A percentile compares a stretch with the other conserved stretches of the same genome.
Evolutionary conservation across 345 rosid genomes (phyloP).

Genomic region (Ceriops tagal): DNA sequence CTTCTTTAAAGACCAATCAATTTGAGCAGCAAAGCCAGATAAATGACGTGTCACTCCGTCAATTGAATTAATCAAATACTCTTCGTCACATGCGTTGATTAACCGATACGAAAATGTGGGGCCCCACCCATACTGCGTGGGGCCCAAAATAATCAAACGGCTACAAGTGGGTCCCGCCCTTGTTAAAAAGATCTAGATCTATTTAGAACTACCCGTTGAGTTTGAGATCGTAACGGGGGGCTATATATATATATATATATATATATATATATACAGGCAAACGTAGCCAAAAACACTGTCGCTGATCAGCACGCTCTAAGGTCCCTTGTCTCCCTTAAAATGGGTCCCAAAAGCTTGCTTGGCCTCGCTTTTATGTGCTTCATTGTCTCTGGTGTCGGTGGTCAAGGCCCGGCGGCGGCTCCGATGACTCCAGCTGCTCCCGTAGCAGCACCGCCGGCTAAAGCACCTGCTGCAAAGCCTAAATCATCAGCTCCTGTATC

Average conservation of each 20-base stretch:
- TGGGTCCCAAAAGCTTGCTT: slow-evolving; percentile 41
- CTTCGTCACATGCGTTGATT: slow-evolving; percentile 31
- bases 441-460: slow-evolving; percentile 21
- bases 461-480: slow-evolving; percentile 20
- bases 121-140: slow-evolving; percentile 30
- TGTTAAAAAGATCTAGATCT: slow-evolving; percentile 18
- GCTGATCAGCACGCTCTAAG: background rate
- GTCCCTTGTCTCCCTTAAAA: slow-evolving; percentile 9
- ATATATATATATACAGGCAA: background rate
- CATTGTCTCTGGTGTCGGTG: slow-evolving; percentile 56
- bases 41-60: slow-evolving; percentile 9
- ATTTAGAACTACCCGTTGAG: background rate
- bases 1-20: background rate
- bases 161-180: slow-evolving; percentile 18
- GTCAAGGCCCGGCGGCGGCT: slow-evolving; percentile 56
- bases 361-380: slow-evolving; percentile 46
- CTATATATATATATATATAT: background rate
- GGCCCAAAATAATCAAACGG: slow-evolving; percentile 27
- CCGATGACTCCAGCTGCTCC: slow-evolving; percentile 12
- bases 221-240: background rate
- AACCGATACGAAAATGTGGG: background rate
- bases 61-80: background rate
- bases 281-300: no score
- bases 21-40: background rate
- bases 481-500: slow-evolving; percentile 14